These are phyloP conservation scores for Pestalotiopsis sp. DNA, from an alignment of 2,329 filamentous ascomycete genomes.

Conservation along the genomic window DNA sequence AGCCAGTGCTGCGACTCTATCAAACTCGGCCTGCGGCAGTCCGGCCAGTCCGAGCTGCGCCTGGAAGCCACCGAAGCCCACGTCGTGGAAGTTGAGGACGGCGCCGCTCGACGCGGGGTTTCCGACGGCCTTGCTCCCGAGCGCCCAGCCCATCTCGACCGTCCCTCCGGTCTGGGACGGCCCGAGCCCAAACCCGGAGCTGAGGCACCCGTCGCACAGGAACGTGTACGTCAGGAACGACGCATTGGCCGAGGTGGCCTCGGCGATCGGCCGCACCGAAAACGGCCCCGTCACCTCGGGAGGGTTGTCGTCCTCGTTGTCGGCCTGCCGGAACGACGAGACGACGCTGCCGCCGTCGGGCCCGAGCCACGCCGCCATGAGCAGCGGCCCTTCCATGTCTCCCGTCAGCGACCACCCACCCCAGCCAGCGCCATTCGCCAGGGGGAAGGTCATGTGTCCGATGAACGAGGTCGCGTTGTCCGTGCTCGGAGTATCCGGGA, in stretches of 20 bases:
- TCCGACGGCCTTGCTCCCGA: slow-evolving; percentile 27
- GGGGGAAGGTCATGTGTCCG: slow-evolving; percentile 46
- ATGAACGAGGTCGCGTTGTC: slow-evolving; percentile 35
- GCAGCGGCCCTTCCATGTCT: slow-evolving; percentile 46
- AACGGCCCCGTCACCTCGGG: slow-evolving; percentile 45
- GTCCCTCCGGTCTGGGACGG: slow-evolving; percentile 24
- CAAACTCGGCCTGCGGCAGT: slow-evolving; percentile 33
- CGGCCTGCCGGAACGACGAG: slow-evolving; percentile 45
- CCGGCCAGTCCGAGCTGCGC: slow-evolving; percentile 36
- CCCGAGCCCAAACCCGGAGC: slow-evolving; percentile 27
- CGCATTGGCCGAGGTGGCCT: slow-evolving; percentile 44
- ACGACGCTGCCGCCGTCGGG: slow-evolving; percentile 37
- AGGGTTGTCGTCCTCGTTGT: slow-evolving; percentile 44
- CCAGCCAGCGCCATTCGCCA: slow-evolving; percentile 44
- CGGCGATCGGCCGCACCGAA: slow-evolving; percentile 39
- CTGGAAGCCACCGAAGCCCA: slow-evolving; percentile 32
- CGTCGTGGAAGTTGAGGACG: slow-evolving; percentile 33
- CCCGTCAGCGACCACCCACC: slow-evolving; percentile 46
- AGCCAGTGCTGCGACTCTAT: slow-evolving; percentile 40
- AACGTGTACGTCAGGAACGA: slow-evolving; percentile 49
- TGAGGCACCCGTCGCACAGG: slow-evolving; percentile 42
- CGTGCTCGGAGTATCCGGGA: slow-evolving; percentile 39
- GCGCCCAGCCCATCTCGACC: slow-evolving; percentile 39
- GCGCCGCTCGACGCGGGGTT: slow-evolving; percentile 26
- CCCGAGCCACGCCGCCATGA: slow-evolving; percentile 46